phyloP scores from a whole-genome alignment of 495 filamentous ascomycete genomes.

The Xylaria palmicola region DNA sequence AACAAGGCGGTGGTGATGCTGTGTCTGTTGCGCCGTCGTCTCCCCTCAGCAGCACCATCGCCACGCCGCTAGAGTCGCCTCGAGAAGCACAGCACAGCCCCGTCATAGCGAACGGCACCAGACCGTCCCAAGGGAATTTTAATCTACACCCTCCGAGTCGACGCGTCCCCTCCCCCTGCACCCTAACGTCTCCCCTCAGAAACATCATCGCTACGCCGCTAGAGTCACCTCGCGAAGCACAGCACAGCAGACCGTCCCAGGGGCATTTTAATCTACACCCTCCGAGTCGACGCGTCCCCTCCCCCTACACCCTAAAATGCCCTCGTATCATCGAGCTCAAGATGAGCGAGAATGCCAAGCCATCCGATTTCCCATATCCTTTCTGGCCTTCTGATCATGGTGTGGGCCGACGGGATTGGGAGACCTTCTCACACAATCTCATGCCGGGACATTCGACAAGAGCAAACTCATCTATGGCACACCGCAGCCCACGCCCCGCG shows the following conservation, averaged over 20 bases:
- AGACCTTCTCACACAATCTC: slow-evolving; percentile 49
- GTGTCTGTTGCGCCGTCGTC: slow-evolving; percentile 31
- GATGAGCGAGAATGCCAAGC: slow-evolving; percentile 22
- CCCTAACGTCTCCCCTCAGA: too few species aligned
- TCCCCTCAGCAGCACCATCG: slow-evolving; percentile 40
- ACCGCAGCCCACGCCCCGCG: slow-evolving; percentile 37
- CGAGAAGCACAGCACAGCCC: slow-evolving; percentile 33
- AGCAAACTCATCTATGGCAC: slow-evolving; percentile 34
- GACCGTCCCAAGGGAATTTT: slow-evolving; percentile 41
- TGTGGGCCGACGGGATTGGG: slow-evolving; percentile 46
- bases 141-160: slow-evolving; percentile 33
- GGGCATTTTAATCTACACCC: slow-evolving; percentile 45
- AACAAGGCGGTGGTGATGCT: slow-evolving; percentile 20
- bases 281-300: too few species aligned
- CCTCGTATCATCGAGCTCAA: slow-evolving; percentile 24
- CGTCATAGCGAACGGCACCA: too few species aligned
- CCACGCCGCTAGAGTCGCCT: slow-evolving; percentile 48
- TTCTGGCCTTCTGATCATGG: slow-evolving; percentile 31
- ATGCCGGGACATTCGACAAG: slow-evolving; percentile 31
- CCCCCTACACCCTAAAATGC: slow-evolving; percentile 16
- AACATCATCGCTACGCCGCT: slow-evolving; percentile 21
- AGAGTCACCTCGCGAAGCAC: too few species aligned
- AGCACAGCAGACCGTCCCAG: too few species aligned
- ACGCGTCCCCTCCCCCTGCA: too few species aligned
- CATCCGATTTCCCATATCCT: slow-evolving; percentile 36